Conservation (phyloP, 306 rosid genomes). For the Acacia crassicarpa region DNA sequence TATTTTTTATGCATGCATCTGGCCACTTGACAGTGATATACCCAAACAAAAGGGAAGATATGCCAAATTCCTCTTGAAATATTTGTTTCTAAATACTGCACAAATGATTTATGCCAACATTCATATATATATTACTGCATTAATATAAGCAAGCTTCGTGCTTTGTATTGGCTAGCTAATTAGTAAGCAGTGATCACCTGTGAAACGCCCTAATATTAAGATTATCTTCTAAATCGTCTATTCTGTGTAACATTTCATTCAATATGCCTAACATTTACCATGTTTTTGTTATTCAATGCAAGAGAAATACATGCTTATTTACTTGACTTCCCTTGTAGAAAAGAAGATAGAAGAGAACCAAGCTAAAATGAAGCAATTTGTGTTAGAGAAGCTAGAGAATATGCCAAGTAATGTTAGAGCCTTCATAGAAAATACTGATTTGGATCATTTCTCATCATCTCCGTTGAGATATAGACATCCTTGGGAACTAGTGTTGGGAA, state of each 20-base stretch:
- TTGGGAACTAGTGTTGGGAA: constrained; percentile 65
- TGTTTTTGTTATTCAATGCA: background rate
- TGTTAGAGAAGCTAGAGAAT: constrained; percentile 52
- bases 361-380: constrained; percentile 45
- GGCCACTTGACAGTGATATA: background rate
- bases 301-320: background rate
- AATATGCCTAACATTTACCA: background rate
- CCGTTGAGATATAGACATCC: constrained; percentile 58
- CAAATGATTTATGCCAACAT: background rate
- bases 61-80: background rate
- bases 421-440: constrained; percentile 43
- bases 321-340: constrained; percentile 33
- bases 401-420: constrained; percentile 41
- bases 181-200: background rate
- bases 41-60: background rate
- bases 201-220: background rate
- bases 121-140: background rate
- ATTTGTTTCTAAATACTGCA: background rate
- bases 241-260: background rate
- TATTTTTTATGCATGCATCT: background rate
- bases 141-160: background rate
- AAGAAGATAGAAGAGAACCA: constrained; percentile 40
- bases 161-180: background rate
- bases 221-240: background rate
- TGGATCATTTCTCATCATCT: constrained; percentile 30